These are phyloP conservation scores for Porogramme epimiltina DNA, from an alignment of 1,284 basidiomycete genomes.

Conservation along the genomic window DNA sequence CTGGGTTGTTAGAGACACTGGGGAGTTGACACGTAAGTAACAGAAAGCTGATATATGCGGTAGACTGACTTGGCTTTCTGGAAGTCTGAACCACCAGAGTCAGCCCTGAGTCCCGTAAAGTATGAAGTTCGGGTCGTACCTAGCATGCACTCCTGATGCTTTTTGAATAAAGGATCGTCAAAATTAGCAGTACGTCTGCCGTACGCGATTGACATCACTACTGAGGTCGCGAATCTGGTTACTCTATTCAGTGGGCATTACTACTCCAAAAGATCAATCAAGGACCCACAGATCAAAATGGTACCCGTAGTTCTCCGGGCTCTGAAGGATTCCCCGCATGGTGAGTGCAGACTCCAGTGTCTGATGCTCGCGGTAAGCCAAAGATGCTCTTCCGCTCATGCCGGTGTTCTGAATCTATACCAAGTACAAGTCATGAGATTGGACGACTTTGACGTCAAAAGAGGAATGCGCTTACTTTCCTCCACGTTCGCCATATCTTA, in stretches of 20 bases:
- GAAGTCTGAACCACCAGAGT: background rate
- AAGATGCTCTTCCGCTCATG: slow-evolving; percentile 14
- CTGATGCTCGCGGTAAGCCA: slow-evolving; percentile 20
- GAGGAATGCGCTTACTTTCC: slow-evolving; percentile 12
- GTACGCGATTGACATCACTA: slow-evolving; percentile 35
- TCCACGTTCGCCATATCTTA: slow-evolving; percentile 18
- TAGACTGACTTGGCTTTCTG: background rate
- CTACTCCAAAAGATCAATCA: no score
- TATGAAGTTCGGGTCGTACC: slow-evolving; percentile 1
- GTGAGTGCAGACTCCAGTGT: slow-evolving; percentile 20
- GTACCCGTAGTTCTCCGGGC: background rate
- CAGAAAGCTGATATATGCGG: no score
- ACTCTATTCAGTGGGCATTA: no score
- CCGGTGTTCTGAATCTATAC: slow-evolving; percentile 20
- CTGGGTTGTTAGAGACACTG: no score
- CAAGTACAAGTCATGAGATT: background rate
- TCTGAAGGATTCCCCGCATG: slow-evolving; percentile 13
- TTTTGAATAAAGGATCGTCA: slow-evolving; percentile 30
- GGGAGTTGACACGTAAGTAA: no score
- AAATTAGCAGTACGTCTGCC: slow-evolving; percentile 32
- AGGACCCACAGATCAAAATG: slow-evolving; percentile 15
- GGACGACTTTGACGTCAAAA: no score
- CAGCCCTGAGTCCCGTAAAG: background rate
- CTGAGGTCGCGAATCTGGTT: slow-evolving; percentile 32
- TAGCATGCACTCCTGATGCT: slow-evolving; percentile 10